These are phyloP conservation scores for Candida pseudofarinosa DNA, from an alignment of 805 yeast genomes.

Conservation along the genomic window DNA sequence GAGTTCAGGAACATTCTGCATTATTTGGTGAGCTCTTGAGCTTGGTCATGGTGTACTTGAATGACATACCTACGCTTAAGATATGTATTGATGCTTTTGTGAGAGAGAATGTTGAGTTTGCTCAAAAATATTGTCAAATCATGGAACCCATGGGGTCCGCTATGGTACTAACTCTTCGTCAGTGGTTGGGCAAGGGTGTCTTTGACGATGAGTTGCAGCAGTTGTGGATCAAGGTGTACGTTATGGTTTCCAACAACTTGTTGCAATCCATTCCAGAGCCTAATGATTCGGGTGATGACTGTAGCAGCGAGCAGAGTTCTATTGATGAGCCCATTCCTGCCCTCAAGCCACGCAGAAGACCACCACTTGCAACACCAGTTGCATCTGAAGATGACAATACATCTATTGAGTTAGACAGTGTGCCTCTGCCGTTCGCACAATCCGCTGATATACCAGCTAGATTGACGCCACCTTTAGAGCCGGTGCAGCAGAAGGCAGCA, in stretches of 20 bases:
- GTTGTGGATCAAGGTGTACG: slow-evolving; percentile 38
- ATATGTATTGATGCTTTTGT: slow-evolving; percentile 32
- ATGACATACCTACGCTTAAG: slow-evolving; percentile 22
- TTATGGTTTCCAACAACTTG: slow-evolving; percentile 36
- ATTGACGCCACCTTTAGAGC: not conserved
- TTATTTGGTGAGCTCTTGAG: slow-evolving; percentile 34
- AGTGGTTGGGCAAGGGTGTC: slow-evolving; percentile 28
- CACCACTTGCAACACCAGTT: slow-evolving; percentile 7
- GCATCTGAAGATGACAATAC: slow-evolving; percentile 11
- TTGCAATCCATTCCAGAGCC: slow-evolving; percentile 21
- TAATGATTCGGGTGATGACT: slow-evolving; percentile 7
- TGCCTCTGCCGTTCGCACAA: not conserved
- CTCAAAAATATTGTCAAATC: slow-evolving; percentile 22
- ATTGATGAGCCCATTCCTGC: slow-evolving; percentile 20
- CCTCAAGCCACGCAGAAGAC: slow-evolving; percentile 12
- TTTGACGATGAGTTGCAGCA: slow-evolving; percentile 30
- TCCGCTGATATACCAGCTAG: not conserved
- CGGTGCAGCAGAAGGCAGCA: not conserved
- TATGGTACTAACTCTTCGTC: slow-evolving; percentile 33
- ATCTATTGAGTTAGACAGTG: not conserved
- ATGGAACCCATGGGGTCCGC: slow-evolving; percentile 42
- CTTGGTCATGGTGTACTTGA: slow-evolving; percentile 28
- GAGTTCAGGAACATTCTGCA: slow-evolving; percentile 26
- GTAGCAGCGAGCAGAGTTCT: slow-evolving; percentile 19
- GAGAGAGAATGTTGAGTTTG: slow-evolving; percentile 25